Evolutionary conservation across 2,329 filamentous ascomycete species (phyloP).

Genomic region (Cladosporium oxysporum): DNA sequence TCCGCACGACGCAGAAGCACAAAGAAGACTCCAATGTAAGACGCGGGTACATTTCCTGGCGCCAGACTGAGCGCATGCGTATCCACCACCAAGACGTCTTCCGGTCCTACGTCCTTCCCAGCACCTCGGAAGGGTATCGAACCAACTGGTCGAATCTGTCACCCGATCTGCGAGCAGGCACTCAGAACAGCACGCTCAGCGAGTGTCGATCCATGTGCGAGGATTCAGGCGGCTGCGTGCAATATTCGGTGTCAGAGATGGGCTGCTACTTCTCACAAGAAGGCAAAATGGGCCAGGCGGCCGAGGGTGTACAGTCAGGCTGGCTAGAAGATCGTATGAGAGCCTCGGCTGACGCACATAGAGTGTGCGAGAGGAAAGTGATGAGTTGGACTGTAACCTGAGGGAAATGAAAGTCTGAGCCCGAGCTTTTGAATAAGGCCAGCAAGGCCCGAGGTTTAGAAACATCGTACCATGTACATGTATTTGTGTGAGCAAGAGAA

Average conservation of each 20-base stretch:
- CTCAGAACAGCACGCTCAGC: constrained; percentile 21
- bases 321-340: constrained; percentile 30
- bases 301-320: constrained; percentile 26
- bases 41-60: neutral
- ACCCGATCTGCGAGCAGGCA: constrained; percentile 25
- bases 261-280: constrained; percentile 29
- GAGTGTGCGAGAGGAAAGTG: constrained; percentile 9
- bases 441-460: neutral
- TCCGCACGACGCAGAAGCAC: neutral
- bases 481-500: neutral
- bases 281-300: constrained; percentile 25
- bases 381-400: constrained; percentile 15
- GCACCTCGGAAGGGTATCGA: constrained; percentile 24
- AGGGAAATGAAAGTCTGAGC: neutral
- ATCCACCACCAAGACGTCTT: constrained; percentile 36
- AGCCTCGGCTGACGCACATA: constrained; percentile 21
- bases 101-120: constrained; percentile 30
- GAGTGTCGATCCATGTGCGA: constrained; percentile 31
- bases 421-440: neutral
- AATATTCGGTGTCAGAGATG: constrained; percentile 27
- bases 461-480: neutral
- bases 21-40: neutral
- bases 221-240: constrained; percentile 27
- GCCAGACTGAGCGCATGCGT: neutral
- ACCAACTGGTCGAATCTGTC: constrained; percentile 33